Evolutionary conservation across 805 yeast genomes (phyloP).

Genomic region (Starmerella bombicola): DNA sequence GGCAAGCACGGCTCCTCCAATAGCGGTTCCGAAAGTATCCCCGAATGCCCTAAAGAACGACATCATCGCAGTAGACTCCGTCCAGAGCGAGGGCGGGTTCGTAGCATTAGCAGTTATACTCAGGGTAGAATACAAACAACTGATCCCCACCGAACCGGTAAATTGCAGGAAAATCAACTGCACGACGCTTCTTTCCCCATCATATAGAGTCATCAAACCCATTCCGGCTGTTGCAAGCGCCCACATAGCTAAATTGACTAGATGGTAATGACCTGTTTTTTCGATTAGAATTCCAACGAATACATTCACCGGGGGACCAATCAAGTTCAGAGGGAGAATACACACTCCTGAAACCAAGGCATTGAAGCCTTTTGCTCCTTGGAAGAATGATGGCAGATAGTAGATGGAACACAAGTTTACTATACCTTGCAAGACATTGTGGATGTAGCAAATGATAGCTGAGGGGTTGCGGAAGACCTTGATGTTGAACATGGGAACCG

Average conservation of each 20-base stretch:
- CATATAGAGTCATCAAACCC: conserved; percentile 34
- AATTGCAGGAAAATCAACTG: conserved; percentile 36
- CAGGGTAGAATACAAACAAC: conserved; percentile 35
- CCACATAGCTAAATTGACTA: conserved; percentile 31
- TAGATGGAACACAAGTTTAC: conserved; percentile 24
- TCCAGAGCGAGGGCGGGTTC: conserved; percentile 23
- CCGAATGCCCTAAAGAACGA: conserved; percentile 26
- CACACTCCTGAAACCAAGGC: conserved; percentile 38
- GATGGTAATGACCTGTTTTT: conserved; percentile 33
- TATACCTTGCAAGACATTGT: conserved; percentile 34
- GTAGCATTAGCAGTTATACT: conserved; percentile 25
- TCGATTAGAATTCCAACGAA: conserved; percentile 33
- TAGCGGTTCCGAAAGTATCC: conserved; percentile 27
- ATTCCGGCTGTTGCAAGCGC: conserved; percentile 33
- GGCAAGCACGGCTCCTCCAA: conserved; percentile 28
- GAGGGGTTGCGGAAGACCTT: conserved; percentile 32
- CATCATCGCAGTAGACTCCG: conserved; percentile 26
- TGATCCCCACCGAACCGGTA: conserved; percentile 37
- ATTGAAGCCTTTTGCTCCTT: conserved; percentile 34
- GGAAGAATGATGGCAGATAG: conserved; percentile 39
- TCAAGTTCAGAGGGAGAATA: conserved; percentile 34
- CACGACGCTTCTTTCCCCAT: conserved; percentile 29
- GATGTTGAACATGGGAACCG: conserved; percentile 37
- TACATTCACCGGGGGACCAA: conserved; percentile 30
- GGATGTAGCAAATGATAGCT: conserved; percentile 32